phyloP scores from a whole-genome alignment of 345 rosid genomes.

The Arabidopsis thaliana region TAIR10.1 NC_003074.8:19671001-19671500 shows the following conservation, averaged over 20 bases:
- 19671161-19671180: neutral
- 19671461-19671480: neutral
- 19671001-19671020: no score
- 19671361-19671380: no score
- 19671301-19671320: neutral
- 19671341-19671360: neutral
- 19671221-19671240: neutral
- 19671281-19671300: neutral
- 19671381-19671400: neutral
- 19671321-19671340: neutral
- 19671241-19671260: constrained; percentile 7
- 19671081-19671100: neutral
- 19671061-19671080: neutral
- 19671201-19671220: constrained; percentile 8
- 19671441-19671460: constrained; percentile 24
- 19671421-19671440: constrained; percentile 12
- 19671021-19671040: constrained; percentile 20
- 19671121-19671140: neutral
- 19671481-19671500: constrained; percentile 23
- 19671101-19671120: neutral
- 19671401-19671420: neutral
- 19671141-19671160: neutral
- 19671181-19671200: neutral
- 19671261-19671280: neutral
- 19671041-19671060: constrained; percentile 1